Conservation (phyloP, 1,139 yeast species). For the Pichia sp. region DNA sequence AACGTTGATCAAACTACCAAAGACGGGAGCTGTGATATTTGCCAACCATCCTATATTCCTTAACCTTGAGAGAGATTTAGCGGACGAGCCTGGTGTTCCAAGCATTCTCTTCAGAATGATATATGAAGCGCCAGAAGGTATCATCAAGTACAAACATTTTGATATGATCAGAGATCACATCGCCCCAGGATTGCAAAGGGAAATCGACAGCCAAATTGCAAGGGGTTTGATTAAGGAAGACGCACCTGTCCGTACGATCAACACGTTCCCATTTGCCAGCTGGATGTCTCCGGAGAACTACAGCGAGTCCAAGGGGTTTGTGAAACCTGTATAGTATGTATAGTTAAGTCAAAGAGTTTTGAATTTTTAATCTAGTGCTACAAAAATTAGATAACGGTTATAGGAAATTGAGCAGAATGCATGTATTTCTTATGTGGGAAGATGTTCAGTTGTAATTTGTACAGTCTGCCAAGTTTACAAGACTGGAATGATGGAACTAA, state of each 20-base stretch:
- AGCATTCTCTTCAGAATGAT: slow-evolving; percentile 55
- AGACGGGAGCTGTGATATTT: slow-evolving; percentile 48
- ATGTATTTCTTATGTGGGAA: neutral
- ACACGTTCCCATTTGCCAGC: slow-evolving; percentile 57
- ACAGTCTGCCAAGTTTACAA: neutral
- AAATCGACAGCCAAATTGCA: slow-evolving; percentile 56
- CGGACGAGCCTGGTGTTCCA: slow-evolving; percentile 68
- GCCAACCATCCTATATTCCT: slow-evolving; percentile 65
- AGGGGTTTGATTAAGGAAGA: slow-evolving; percentile 42
- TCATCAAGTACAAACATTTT: slow-evolving; percentile 58
- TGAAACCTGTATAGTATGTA: slow-evolving; percentile 1
- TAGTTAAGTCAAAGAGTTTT: no score
- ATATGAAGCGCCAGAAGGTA: slow-evolving; percentile 60
- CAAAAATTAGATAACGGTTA: neutral
- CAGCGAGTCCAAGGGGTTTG: neutral
- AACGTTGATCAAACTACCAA: slow-evolving; percentile 47
- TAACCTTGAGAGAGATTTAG: slow-evolving; percentile 57
- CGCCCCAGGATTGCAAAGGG: slow-evolving; percentile 48
- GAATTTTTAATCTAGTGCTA: no score
- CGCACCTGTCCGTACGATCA: slow-evolving; percentile 40
- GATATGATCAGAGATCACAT: slow-evolving; percentile 53
- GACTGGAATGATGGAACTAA: neutral
- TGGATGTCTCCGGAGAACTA: slow-evolving; percentile 26
- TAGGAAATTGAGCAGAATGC: neutral
- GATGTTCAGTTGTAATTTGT: neutral